Evolutionary conservation across 1,284 basidiomycete species (phyloP), one percentile per base, ranked within the genome.

Genomic region (Apiotrichum mycotoxinovorans): DNA sequence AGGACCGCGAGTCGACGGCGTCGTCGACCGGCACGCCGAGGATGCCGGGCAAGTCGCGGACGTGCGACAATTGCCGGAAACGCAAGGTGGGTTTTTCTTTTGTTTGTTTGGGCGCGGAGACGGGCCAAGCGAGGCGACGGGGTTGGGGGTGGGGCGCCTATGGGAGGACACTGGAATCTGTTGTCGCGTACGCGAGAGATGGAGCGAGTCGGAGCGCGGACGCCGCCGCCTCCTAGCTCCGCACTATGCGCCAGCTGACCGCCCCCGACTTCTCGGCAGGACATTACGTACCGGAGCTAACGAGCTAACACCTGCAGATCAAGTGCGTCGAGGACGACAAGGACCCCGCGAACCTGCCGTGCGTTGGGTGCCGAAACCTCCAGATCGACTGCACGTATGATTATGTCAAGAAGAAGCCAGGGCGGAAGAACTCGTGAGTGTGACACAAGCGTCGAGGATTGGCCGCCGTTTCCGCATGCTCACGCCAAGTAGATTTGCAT

Each of bases 351-450:
- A 34, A 44, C 14, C 33, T 38, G 25, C 57, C 67, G 2, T 77
- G 75, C 46, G 61, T 69, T 30, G 74, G 74, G 3, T 76, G 75
- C 55, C 45, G 54, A 15, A 74, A 70, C 51, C 60, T 77, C 18
- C 62, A 62, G 23, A 58, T 76, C 20, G 66, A 66, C 9, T 77
- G 75, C 55, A 73, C 67, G 2, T 67, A 68, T 52, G 66, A 70
- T 44, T 74, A 77, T 52, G 65, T 76, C 9, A 68, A 67, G 58
- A 73, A 74, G 59, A 73, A 72, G 62, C 73, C 75, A 9, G 75
- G 75, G 15, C 54, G 75, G 54, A 74, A 74, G 62, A 73, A 72
- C 51, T 64, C 66, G 72, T 74, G 52, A 55, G 72, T 66, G 20
- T 42, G 41, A 20, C 10, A 10, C 30, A 12, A 17, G 37, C 37